Evolutionary conservation across 495 filamentous ascomycete species (phyloP), one percentile per base, ranked within the genome.

Genomic region (Pseudevernia furfuracea): DNA sequence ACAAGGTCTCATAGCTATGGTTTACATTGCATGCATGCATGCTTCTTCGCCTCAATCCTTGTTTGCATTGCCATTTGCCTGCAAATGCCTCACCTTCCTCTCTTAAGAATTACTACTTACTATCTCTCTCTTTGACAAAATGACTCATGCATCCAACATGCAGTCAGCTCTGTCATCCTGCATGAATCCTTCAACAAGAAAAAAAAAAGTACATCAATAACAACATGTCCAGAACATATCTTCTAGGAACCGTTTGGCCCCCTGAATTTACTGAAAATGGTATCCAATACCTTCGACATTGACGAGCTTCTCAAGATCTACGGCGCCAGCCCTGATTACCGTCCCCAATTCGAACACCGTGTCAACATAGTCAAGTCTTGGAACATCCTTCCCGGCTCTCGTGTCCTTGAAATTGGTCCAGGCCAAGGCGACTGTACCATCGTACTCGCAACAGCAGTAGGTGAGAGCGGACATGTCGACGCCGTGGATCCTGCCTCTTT

Each of bases 381-480:
- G 58, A 60, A 60, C 43, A 60, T 60, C 25, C 38, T 23, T 34
- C 58, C 58, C n/a, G 58, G 58, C 58, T 60, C 58, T 44, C 58
- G 39, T n/a, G 58, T 60, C n/a, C 58, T 60, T 19, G 58, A 60
- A 60, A 60, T 60, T 8, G 58, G 58, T 60, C 58, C 58, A 2
- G 58, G 58, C 15, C 58, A 60, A 60, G 58, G 58, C 39, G 58
- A 60, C 39, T 60, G 38, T 25, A 60, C 58, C 25, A 32, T 60
- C 4, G 58, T 60, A 60, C 58, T 60, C 28, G 58, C 58, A 32
- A 46, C 58, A 46, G 58, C 58, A 46, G 58, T 60, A 6, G 58
- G 58, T n/a, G 58, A 60, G 58, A 41, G 15, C 10, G 58, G 58
- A 11, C 43, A 60, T 46, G 58, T 60, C 32, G 58, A 60, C 21